Evolutionary conservation across 192 early-diverging fungal species (phyloP).

Genomic region (Linnemannia exigua): DNA sequence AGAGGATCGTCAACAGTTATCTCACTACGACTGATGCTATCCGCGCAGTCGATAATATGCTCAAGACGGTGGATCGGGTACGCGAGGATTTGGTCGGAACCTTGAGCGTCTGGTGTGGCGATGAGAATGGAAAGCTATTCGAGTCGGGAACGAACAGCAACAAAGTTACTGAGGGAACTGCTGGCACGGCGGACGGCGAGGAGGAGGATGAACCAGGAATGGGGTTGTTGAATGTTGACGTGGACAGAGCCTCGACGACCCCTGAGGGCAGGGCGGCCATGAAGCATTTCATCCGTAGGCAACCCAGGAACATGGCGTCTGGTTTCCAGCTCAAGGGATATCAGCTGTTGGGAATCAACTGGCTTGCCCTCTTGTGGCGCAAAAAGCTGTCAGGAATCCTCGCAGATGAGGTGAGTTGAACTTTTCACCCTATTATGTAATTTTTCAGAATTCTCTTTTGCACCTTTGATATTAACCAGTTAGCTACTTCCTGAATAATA

Average conservation of each 20-base stretch:
- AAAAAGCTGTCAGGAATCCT: constrained; percentile 84
- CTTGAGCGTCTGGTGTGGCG: constrained; percentile 64
- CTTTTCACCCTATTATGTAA: neutral
- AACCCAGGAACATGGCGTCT: constrained; percentile 72
- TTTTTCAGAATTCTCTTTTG: neutral
- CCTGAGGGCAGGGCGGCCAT: constrained; percentile 33
- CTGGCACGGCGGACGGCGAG: neutral
- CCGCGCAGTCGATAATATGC: constrained; percentile 71
- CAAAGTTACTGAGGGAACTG: constrained; percentile 6
- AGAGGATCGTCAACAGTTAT: constrained; percentile 66
- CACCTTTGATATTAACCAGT: neutral
- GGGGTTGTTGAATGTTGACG: constrained; percentile 51
- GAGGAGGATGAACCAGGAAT: constrained; percentile 51
- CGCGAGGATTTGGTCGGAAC: constrained; percentile 64
- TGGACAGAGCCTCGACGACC: constrained; percentile 30
- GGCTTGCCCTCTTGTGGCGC: constrained; percentile 82
- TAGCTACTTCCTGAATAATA: constrained; percentile 13
- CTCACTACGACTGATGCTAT: constrained; percentile 72
- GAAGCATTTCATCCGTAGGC: constrained; percentile 65
- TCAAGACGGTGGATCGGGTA: constrained; percentile 69
- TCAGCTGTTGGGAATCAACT: constrained; percentile 90
- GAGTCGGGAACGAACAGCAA: constrained; percentile 30
- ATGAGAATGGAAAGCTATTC: constrained; percentile 36
- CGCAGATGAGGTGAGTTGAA: constrained; percentile 65
- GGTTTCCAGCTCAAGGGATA: constrained; percentile 82